Evolutionary conservation across 331 rosid species (phyloP), one percentile per base, ranked within the genome.

Genomic region (Saraca asoca): DNA sequence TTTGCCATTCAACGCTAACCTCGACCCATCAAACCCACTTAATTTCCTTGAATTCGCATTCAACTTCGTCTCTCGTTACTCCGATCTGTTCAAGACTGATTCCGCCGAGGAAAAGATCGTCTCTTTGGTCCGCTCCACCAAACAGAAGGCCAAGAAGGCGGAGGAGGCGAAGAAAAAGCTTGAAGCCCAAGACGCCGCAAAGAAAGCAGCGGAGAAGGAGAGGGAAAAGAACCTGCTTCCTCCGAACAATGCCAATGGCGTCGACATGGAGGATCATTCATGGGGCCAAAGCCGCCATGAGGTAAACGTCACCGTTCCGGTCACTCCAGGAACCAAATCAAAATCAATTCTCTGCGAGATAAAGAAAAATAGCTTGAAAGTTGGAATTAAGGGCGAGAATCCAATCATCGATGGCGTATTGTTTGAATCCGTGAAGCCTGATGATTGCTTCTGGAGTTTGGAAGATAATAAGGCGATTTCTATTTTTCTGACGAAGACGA

Each of bases 241-340:
- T 7, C 64, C 64, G 24, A 43, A 44, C 45, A 15, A 67, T 2
- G 56, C 13, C 33, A 55, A 55, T 7, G 64, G 64, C 10, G 6
- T 55, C 7, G 56, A 43, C 45, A 29, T 53, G 72, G 72, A 66
- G 52, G 31, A 39, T 24, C 37, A 52, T 53, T 38, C 53, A 20
- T 66, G 72, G 62, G 71, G 72, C 53, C 72, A 66, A 52, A 38
- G 20, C 37, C 62, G 38, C 2, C 52, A 52, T 2, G 62, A 66
- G 41, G 53, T 53, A 7, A 52, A 20, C 31, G 51, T 54, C 51
- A 53, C 19, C 1, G 60, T 67, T 6, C 72, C 72, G 19, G 53
- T 53, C 20, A 62, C 43, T 67, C 24, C 15, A 13, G 72, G 52
- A 38, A 66, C 71, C 18, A 39, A 52, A 53, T 52, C 62, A 8